A percentile compares a stretch with the other conserved stretches of the same genome.
phyloP scores from a whole-genome alignment of 139 green algal genomes.

The Astrephomene gubernaculifera region DNA sequence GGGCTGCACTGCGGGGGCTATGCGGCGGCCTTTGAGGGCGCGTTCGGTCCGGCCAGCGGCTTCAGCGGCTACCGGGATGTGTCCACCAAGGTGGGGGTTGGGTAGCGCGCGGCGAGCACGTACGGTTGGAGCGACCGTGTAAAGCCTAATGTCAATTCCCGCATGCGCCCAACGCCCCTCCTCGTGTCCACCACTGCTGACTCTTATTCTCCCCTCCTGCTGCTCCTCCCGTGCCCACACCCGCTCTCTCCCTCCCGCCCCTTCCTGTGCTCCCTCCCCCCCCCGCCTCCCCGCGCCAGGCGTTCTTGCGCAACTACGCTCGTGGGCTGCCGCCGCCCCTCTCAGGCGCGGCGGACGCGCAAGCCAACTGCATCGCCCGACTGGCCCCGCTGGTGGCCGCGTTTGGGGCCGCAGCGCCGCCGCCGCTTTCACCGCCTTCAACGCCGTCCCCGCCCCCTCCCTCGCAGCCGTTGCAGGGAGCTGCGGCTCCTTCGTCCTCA shows the following conservation, averaged over 20 bases:
- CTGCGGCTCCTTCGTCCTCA: no score
- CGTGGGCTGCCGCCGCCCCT: constrained; percentile 54
- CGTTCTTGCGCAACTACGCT: constrained; percentile 65
- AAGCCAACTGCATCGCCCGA: constrained; percentile 66
- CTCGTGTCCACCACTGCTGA: no score
- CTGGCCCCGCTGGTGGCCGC: constrained; percentile 61
- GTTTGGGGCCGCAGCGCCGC: no score
- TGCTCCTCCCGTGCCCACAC: no score
- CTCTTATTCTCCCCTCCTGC: no score
- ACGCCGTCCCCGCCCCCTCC: not conserved
- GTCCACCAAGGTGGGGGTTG: constrained; percentile 57
- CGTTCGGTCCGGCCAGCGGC: constrained; percentile 48
- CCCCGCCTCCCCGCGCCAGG: constrained; percentile 35
- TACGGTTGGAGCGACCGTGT: no score
- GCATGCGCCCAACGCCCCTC: no score
- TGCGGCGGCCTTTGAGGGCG: constrained; percentile 33
- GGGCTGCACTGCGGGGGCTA: constrained; percentile 59
- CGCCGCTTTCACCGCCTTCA: no score
- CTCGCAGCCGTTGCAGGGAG: not conserved
- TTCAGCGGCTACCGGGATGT: constrained; percentile 72
- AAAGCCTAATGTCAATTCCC: no score
- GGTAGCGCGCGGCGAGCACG: no score
- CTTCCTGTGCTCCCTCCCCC: not conserved
- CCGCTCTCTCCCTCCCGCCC: not conserved
- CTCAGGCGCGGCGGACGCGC: constrained; percentile 61